A percentile compares a stretch with the other conserved stretches of the same genome.
phyloP scores from a whole-genome alignment of 345 rosid genomes.

The Leavenworthia alabamica region DNA sequence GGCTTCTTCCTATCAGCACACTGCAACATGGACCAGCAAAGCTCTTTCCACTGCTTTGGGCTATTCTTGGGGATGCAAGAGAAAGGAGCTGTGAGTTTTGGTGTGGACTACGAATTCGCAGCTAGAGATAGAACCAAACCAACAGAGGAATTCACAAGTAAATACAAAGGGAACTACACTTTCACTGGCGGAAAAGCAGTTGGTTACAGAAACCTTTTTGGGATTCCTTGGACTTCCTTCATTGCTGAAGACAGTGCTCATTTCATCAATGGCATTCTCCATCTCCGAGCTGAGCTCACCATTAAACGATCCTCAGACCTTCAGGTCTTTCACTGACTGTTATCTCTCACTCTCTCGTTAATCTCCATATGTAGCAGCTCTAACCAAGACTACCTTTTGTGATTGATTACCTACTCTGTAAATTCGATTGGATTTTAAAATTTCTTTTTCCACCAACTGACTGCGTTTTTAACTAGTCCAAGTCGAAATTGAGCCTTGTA shows the following conservation, averaged over 20 bases:
- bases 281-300: conserved; percentile 96
- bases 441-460: too few relatives aligned
- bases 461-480: too few relatives aligned
- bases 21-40: conserved; percentile 99
- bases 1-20: conserved; percentile 97
- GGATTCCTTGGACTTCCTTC: conserved; percentile 69
- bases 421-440: too few relatives aligned
- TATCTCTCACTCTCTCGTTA: neutral
- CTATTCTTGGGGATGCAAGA: conserved; percentile 98
- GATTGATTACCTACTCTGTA: neutral
- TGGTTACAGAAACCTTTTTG: conserved; percentile 89
- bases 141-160: conserved; percentile 61
- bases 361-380: too few relatives aligned
- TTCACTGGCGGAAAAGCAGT: conserved; percentile 99
- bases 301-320: conserved; percentile 38
- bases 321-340: conserved; percentile 38
- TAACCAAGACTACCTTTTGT: conserved; percentile 10
- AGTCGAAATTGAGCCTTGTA: neutral
- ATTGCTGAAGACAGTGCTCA: conserved; percentile 72
- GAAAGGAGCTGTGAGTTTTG: conserved; percentile 87
- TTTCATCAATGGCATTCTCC: conserved; percentile 85
- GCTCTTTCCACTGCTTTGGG: conserved; percentile 93
- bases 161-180: conserved; percentile 94
- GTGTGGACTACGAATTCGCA: conserved; percentile 95
- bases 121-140: conserved; percentile 59